A percentile compares a stretch with the other conserved stretches of the same genome.
Conservation (phyloP, 768 basidiomycete species). For the Macrolepiota albuminosa region DNA sequence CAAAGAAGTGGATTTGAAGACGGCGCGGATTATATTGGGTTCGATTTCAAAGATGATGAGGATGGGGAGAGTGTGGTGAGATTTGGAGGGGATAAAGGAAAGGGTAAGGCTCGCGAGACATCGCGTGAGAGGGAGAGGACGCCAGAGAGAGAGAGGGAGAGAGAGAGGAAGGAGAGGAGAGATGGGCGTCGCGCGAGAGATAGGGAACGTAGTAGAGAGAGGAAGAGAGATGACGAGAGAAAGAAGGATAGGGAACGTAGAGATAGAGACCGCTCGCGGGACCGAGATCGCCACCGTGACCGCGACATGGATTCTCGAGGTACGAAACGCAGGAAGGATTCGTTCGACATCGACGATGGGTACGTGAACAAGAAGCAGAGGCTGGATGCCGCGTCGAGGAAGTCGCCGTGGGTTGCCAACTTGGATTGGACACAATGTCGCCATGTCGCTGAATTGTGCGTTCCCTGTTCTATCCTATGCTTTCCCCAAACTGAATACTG, state of each 20-base stretch:
- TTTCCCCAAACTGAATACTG: not conserved
- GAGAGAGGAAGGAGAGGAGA: slow-evolving; percentile 17
- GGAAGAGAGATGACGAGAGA: slow-evolving; percentile 4
- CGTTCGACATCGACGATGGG: slow-evolving; percentile 41
- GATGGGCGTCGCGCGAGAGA: not conserved
- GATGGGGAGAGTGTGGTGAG: not conserved
- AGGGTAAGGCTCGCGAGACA: slow-evolving; percentile 11
- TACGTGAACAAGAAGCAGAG: slow-evolving; percentile 51
- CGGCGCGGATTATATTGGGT: slow-evolving; percentile 26
- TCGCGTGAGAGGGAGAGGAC: slow-evolving; percentile 26
- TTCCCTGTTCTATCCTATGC: slow-evolving; percentile 11
- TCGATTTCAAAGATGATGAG: slow-evolving; percentile 13
- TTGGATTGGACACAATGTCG: slow-evolving; percentile 70
- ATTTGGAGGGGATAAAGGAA: slow-evolving; percentile 9
- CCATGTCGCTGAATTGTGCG: slow-evolving; percentile 84
- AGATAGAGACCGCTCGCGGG: slow-evolving; percentile 3
- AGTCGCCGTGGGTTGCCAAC: slow-evolving; percentile 64
- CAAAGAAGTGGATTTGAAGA: slow-evolving; percentile 20
- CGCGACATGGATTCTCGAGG: slow-evolving; percentile 14
- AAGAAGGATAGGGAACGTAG: not conserved
- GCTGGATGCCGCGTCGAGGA: slow-evolving; percentile 46
- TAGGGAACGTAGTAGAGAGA: slow-evolving; percentile 9
- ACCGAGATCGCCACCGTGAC: slow-evolving; percentile 15
- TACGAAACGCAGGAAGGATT: slow-evolving; percentile 37
- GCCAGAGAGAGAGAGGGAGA: slow-evolving; percentile 16